Base-by-base conservation (phyloP, 202 grass and related monocot species). In the Brachypodium distachyon region DNA sequence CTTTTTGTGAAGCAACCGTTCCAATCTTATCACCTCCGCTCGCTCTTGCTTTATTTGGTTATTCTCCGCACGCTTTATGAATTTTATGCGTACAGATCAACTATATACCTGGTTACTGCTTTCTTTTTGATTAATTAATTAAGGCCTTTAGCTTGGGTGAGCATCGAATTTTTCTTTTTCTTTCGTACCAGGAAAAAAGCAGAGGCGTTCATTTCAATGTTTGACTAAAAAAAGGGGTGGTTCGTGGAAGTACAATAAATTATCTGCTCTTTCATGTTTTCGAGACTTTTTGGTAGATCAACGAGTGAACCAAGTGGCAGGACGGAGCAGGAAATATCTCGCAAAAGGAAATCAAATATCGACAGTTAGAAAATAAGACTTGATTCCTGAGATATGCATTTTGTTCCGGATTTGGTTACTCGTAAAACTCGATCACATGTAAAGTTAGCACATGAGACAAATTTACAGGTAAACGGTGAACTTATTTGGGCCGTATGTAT, bases 151-250 rank as follows among this genome's bases (percentile, higher is more conserved):
- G 7, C 9, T 18, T 46, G 29, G 42, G 29, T 21, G 41, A 60
- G 74, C 50, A 67, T 74, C 80, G 74, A 67, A 67, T 73, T 82
- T 77, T n/a, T n/a, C n/a, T n/a, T n/a, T n/a, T n/a, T n/a, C n/a
- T 13, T 23, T 41, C 9, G 40, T 82, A 13, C 50, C 4, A 71
- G 26, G n/a, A 61, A 40, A 25, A 43, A 70, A 26, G 63, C 7
- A 28, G 9, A 76, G 36, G 46, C 12, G 0, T 60, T 81, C 13
- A 7, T 50, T 61, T 67, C 40, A 17, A 46, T 18, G 16, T 9
- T 44, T 39, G 29, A 65, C 49, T 22, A 18, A 28, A 6, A n/a
- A 40, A 61, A 66, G n/a, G n/a, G n/a, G n/a, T n/a, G 18, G 42
- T 29, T 0, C 39, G 16, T 19, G 7, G 13, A n/a, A n/a, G 70